Base-by-base conservation (phyloP, 2,329 filamentous ascomycete genomes). In the Ophiostoma tasmaniense region DNA sequence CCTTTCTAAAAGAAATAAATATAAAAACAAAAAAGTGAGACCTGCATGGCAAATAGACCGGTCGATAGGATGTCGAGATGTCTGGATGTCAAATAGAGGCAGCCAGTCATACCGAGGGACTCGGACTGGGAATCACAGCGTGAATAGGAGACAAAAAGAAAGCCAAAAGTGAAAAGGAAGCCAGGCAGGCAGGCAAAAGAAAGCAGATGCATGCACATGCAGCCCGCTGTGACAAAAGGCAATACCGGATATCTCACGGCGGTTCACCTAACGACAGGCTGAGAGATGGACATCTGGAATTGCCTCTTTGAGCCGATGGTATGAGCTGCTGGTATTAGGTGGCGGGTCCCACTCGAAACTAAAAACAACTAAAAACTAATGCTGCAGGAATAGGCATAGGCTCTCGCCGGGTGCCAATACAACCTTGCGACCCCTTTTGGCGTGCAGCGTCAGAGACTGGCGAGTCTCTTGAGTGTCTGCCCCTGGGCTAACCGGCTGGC, bases 1-100 rank as follows among this genome's bases (percentile, higher is more conserved):
- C 50, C 25, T 11, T 13, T 6, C 8, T 8, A 55, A 10, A 25
- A 22, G n/a, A 28, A 25, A 52, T 13, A 52, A 25, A 52, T 11
- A 25, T 3, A 7, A 50, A 30, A 35, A 52, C 22, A 35, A 50
- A 35, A 30, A 64, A 50, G 14, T 61, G 25, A 61, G 55, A 61
- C 55, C 22, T 61, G 55, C 55, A 61, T 30, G 50, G 22, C 14
- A 64, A 64, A 68, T 28, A 66, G 55, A 61, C 55, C 52, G 52
- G 52, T 61, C 55, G 14, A 61, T 61, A 33, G 55, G 25, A 30
- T n/a, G 42, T 45, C 42, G 42, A 45, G 42, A 45, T 45, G 42
- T 45, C 42, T 4, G 42, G 42, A 45, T 61, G 25, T 61, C 55
- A 66, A 33, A 52, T 30, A 50, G 28, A 42, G 59, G 22, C 30